Conservation (phyloP, 75 land plant genomes). For the Picea glauca region DNA sequence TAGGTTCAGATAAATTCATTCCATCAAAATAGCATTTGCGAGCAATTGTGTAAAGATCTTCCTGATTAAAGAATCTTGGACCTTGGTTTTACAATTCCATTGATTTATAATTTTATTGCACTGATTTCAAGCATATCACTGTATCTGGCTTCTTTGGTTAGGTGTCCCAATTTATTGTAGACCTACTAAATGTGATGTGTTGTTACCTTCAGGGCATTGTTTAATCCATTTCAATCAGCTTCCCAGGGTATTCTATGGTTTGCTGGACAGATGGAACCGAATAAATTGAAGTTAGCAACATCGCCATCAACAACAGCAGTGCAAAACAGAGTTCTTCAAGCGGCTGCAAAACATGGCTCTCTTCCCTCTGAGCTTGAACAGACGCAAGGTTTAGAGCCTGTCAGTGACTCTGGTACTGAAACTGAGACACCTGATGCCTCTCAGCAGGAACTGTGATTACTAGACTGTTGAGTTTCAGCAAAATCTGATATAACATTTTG, state of each 20-base stretch:
- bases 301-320: slow-evolving; percentile 91
- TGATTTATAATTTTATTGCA: background rate
- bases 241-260: slow-evolving; percentile 65
- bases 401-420: background rate
- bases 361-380: slow-evolving; percentile 61
- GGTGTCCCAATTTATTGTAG: slow-evolving; percentile 1
- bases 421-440: background rate
- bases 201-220: slow-evolving; percentile 41
- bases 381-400: slow-evolving; percentile 12
- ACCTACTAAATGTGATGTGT: slow-evolving; percentile 7
- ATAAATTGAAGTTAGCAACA: slow-evolving; percentile 68
- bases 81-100: background rate
- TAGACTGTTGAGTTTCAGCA: background rate
- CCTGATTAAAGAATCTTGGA: no score
- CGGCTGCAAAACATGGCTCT: slow-evolving; percentile 95
- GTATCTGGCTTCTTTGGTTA: background rate
- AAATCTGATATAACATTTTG: background rate
- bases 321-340: slow-evolving; percentile 86
- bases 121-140: background rate
- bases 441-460: background rate
- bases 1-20: no score
- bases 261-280: slow-evolving; percentile 57
- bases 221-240: slow-evolving; percentile 55
- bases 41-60: no score
- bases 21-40: no score